Evolutionary conservation across 1,284 basidiomycete genomes (phyloP), one percentile per base, ranked within the genome.

Genomic region (Chalciporus sp.): DNA sequence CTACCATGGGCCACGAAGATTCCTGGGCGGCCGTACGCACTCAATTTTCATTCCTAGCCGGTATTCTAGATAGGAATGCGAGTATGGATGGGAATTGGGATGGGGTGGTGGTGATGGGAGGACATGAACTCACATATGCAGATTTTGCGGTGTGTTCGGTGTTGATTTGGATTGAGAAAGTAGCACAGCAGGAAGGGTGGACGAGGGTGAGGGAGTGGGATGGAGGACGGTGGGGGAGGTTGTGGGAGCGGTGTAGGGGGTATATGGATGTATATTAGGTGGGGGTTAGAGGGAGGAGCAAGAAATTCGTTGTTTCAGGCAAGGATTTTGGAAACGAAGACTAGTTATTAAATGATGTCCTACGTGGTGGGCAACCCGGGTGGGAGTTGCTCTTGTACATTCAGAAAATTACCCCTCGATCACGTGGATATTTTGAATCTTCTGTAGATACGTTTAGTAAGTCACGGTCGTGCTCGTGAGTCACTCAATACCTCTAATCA

Each of bases 131-230:
- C 37, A 81, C 80, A 10, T 88, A 88, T 60, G 85, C 85, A 0
- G 87, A 89, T 61, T 88, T 89, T 63, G 82, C 84, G 2, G 69
- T 89, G 19, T 87, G 85, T 60, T 81, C 87, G 0, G 78, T 86
- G 27, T 64, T 88, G 47, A 78, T 87, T 46, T 88, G 85, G 85
- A 85, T 88, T 42, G 82, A 87, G 66, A 75, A 79, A 48, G 80
- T 87, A 63, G 79, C 85, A 17, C 78, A 84, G 11, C 82, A 84
- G 55, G 86, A 88, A 57, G 84, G 83, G 6, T 88, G 86, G 86
- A 69, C 75, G 20, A 72, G 81, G 50, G 75, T 88, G 17, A 72
- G 79, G 49, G 76, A 77, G 39, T 88, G 86, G 86, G 82, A 86
- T 60, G 75, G 73, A 9, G 84, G 85, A 6, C 67, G 86, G 43